Evolutionary conservation across 768 basidiomycete genomes (phyloP).

Genomic region (Boletus vermiculosoides): DNA sequence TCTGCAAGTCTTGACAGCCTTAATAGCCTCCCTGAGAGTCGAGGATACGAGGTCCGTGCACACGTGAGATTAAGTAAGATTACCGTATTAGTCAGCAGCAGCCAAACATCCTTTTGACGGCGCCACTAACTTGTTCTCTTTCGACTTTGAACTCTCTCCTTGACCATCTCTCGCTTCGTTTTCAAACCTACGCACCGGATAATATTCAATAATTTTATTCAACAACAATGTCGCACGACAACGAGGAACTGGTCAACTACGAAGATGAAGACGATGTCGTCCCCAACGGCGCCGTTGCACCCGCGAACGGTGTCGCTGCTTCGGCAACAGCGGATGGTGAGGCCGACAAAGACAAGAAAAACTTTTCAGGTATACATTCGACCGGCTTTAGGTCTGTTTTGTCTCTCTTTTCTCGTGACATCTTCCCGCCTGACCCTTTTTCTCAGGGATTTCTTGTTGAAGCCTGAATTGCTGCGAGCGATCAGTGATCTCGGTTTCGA

Average conservation of each 20-base stretch:
- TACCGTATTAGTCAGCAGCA: slow-evolving; percentile 27
- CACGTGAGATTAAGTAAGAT: slow-evolving; percentile 21
- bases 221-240: slow-evolving; percentile 72
- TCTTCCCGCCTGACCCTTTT: slow-evolving; percentile 8
- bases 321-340: slow-evolving; percentile 47
- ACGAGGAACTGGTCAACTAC: slow-evolving; percentile 92
- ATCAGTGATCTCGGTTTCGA: slow-evolving; percentile 99
- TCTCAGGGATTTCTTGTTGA: slow-evolving; percentile 91
- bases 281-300: slow-evolving; percentile 52
- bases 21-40: too few species aligned
- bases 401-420: slow-evolving; percentile 4
- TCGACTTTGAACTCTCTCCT: slow-evolving; percentile 22
- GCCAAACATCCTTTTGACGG: slow-evolving; percentile 6
- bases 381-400: slow-evolving; percentile 89
- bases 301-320: slow-evolving; percentile 49
- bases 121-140: slow-evolving; percentile 27
- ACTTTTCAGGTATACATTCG: slow-evolving; percentile 99
- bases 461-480: slow-evolving; percentile 93
- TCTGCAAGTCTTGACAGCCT: not conserved
- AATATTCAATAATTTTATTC: slow-evolving; percentile 25
- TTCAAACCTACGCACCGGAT: slow-evolving; percentile 26
- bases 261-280: slow-evolving; percentile 86
- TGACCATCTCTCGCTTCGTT: slow-evolving; percentile 18
- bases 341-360: slow-evolving; percentile 88
- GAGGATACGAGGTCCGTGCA: slow-evolving; percentile 37